phyloP scores from a whole-genome alignment of 2,329 filamentous ascomycete species.

The Aureobasidium sp. region DNA sequence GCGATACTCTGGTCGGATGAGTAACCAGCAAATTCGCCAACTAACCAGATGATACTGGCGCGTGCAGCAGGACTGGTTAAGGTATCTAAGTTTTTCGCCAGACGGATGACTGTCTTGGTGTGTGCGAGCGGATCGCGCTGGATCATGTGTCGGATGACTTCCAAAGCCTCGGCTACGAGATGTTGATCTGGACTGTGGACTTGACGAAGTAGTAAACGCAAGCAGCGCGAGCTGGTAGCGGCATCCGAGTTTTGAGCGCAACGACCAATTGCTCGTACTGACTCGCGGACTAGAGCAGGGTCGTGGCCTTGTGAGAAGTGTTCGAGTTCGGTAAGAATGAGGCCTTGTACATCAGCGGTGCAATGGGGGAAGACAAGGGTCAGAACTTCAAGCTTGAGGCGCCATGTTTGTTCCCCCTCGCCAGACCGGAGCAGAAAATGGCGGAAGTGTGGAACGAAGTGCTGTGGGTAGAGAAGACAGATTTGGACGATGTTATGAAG shows the following conservation, averaged over 20 bases:
- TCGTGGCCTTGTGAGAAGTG: conserved; percentile 77
- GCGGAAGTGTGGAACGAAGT: conserved; percentile 81
- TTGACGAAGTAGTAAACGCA: conserved; percentile 75
- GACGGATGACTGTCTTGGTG: conserved; percentile 71
- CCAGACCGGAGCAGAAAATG: conserved; percentile 81
- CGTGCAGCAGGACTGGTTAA: conserved; percentile 80
- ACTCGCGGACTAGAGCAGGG: conserved; percentile 72
- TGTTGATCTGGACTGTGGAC: conserved; percentile 82
- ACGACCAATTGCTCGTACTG: conserved; percentile 84
- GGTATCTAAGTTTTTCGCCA: conserved; percentile 86
- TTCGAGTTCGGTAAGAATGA: conserved; percentile 87
- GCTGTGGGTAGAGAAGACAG: conserved; percentile 62
- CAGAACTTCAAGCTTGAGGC: conserved; percentile 82
- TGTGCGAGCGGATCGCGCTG: conserved; percentile 81
- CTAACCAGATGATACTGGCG: conserved; percentile 94
- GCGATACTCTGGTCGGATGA: conserved; percentile 83
- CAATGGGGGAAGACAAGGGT: conserved; percentile 85
- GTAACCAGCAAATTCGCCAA: conserved; percentile 82
- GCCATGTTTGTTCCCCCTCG: conserved; percentile 76
- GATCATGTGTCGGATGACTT: conserved; percentile 90
- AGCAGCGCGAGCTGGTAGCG: conserved; percentile 64
- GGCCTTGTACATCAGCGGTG: conserved; percentile 64
- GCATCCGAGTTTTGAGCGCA: conserved; percentile 71
- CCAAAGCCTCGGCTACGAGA: conserved; percentile 84
- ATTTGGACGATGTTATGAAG: conserved; percentile 95